Evolutionary conservation across 1,284 basidiomycete species (phyloP), one percentile per base, ranked within the genome.

Genomic region (Tilletia caries): DNA sequence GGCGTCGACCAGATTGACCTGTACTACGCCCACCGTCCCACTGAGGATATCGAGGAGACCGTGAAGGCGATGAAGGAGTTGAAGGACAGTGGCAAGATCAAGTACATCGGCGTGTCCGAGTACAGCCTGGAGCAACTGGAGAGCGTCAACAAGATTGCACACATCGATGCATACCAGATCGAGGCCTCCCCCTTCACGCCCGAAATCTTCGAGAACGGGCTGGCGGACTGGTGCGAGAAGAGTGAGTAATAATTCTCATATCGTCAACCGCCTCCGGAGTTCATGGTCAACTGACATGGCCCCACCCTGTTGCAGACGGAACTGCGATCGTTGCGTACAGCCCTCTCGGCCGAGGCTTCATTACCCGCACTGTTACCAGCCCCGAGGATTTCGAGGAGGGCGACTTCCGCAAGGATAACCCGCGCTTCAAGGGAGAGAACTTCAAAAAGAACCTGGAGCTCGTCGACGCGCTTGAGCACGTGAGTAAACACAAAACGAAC

Each of bases 41-140:
- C 68, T 34, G 66, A 69, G n/a, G 89, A 68, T 43, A 87, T 91
- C 78, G 88, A 88, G 75, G 89, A 91, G 84, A 93, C 91, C 15
- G 92, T 90, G 89, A 77, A 82, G 44, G 90, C 87, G 8, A 87
- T 92, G 87, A 92, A 93, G 82, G 86, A 87, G 74, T 86, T 92
- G 67, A 89, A 89, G 65, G 90, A 91, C 71, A 86, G 86, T 58
- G 89, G 89, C 20, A 82, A 90, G 67, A 88, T 85, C 3, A 90
- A 88, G 85, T 90, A 91, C 83, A 91, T 93, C 73, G 92, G 91
- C 69, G 79, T 91, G 71, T 79, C 72, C 41, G 83, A 83, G 70
- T 84, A 83, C 73, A 75, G 68, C 48, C 68, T 74, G 2, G 75
- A 73, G 13, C 74, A 74, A 58, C 70, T 79, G n/a, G 64, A 74